phyloP scores from a whole-genome alignment of 208 protist species.

The Acanthamoeba divionensis region DNA sequence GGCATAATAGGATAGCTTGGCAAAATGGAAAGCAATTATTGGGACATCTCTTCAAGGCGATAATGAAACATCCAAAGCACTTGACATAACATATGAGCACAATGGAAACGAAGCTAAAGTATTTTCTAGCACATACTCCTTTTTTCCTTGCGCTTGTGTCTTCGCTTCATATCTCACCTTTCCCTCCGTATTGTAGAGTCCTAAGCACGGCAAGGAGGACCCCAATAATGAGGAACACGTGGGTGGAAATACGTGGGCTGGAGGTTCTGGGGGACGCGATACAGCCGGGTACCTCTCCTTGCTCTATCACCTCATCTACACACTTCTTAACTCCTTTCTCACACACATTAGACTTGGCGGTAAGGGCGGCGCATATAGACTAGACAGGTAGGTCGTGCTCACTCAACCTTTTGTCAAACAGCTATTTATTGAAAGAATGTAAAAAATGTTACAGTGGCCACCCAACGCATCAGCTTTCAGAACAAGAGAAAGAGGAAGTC shows the following conservation, averaged over 20 bases:
- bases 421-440: too few species aligned
- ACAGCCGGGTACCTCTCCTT: slow-evolving; percentile 48
- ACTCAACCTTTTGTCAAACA: too few species aligned
- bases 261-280: slow-evolving; percentile 64
- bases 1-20: too few species aligned
- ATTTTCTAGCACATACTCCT: background rate
- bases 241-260: slow-evolving; percentile 66
- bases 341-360: background rate
- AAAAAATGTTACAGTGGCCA: slow-evolving; percentile 87
- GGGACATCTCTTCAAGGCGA: background rate
- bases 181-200: slow-evolving; percentile 10
- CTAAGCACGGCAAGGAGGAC: slow-evolving; percentile 66
- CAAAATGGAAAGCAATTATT: slow-evolving; percentile 26
- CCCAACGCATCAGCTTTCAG: slow-evolving; percentile 84
- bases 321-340: too few species aligned
- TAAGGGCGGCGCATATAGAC: slow-evolving; percentile 82
- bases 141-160: background rate
- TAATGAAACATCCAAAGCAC: background rate
- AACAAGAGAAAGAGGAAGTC: slow-evolving; percentile 81
- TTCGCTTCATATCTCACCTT: background rate
- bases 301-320: too few species aligned
- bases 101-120: slow-evolving; percentile 48
- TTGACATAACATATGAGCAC: slow-evolving; percentile 45
- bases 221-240: slow-evolving; percentile 41
- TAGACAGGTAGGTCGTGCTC: slow-evolving; percentile 52